A percentile compares a stretch with the other conserved stretches of the same genome.
Conservation (phyloP, 805 yeast species). For the Saccharomycodes ludwigii region DNA sequence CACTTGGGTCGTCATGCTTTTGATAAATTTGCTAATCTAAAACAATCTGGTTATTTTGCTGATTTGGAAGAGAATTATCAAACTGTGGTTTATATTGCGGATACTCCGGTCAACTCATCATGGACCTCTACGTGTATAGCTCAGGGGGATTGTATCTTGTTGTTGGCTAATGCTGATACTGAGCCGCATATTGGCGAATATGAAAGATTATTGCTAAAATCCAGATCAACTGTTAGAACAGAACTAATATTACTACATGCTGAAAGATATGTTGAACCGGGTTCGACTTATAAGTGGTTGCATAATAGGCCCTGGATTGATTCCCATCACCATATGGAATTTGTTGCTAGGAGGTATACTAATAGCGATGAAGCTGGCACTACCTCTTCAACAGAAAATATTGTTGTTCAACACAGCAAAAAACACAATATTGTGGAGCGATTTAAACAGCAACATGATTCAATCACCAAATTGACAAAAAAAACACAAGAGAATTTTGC, state of each 20-base stretch:
- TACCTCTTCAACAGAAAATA: conserved; percentile 1
- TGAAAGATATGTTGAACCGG: conserved; percentile 72
- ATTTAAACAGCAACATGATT: too few species aligned
- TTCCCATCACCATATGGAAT: conserved; percentile 84
- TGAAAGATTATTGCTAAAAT: conserved; percentile 61
- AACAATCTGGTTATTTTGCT: conserved; percentile 79
- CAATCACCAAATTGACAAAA: conserved; percentile 13
- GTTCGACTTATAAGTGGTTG: conserved; percentile 76
- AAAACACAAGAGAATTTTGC: conserved; percentile 20
- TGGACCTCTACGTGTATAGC: conserved; percentile 92
- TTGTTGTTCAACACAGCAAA: conserved; percentile 4
- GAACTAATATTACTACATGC: conserved; percentile 79
- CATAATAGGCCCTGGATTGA: conserved; percentile 83
- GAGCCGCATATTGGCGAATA: conserved; percentile 73
- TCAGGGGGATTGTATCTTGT: conserved; percentile 88
- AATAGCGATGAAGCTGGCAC: neutral
- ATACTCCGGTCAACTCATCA: conserved; percentile 64
- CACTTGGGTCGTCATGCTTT: conserved; percentile 89
- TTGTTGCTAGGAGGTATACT: conserved; percentile 16
- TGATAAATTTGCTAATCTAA: conserved; percentile 74
- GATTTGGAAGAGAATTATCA: conserved; percentile 83
- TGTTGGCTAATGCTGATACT: conserved; percentile 70
- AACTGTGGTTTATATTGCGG: conserved; percentile 82
- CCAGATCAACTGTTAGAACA: conserved; percentile 75
- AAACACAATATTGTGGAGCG: conserved; percentile 14